Percentiles rank a stretch among this genome's conserved stretches.
Conservation (phyloP, 805 yeast species). For the Kodamaea neixiangensis region DNA sequence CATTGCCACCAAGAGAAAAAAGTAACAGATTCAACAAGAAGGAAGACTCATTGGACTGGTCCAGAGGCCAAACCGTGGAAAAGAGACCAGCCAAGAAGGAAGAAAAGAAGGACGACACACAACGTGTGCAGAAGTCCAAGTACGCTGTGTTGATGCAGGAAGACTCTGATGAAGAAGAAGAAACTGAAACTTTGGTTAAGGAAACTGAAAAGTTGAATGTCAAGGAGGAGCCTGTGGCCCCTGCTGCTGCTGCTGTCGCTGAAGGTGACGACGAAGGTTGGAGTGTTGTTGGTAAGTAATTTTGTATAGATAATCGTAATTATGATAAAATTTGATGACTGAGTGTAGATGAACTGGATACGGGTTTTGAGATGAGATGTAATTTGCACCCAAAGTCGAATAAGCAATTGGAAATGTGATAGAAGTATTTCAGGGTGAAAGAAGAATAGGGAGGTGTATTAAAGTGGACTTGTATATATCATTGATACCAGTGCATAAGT, state of each 20-base stretch:
- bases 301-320: slow-evolving; percentile 4
- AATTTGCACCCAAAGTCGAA: background rate
- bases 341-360: background rate
- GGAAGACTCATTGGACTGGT: slow-evolving; percentile 35
- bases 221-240: slow-evolving; percentile 11
- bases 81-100: slow-evolving; percentile 17
- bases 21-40: slow-evolving; percentile 8
- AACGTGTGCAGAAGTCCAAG: slow-evolving; percentile 45
- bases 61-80: slow-evolving; percentile 37
- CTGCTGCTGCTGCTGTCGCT: slow-evolving; percentile 20
- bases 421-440: too few relatives aligned
- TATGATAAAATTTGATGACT: background rate
- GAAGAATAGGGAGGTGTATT: too few relatives aligned
- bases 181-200: slow-evolving; percentile 16
- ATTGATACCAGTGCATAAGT: too few relatives aligned
- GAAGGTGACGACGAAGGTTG: slow-evolving; percentile 41
- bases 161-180: slow-evolving; percentile 51
- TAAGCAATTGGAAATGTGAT: too few relatives aligned
- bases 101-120: slow-evolving; percentile 22
- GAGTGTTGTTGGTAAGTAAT: slow-evolving; percentile 48
- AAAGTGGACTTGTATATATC: too few relatives aligned
- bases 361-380: too few relatives aligned
- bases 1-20: slow-evolving; percentile 24
- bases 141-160: slow-evolving; percentile 50
- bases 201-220: slow-evolving; percentile 11